Conservation (phyloP, 306 rosid genomes). For the Fagus crenata region DNA sequence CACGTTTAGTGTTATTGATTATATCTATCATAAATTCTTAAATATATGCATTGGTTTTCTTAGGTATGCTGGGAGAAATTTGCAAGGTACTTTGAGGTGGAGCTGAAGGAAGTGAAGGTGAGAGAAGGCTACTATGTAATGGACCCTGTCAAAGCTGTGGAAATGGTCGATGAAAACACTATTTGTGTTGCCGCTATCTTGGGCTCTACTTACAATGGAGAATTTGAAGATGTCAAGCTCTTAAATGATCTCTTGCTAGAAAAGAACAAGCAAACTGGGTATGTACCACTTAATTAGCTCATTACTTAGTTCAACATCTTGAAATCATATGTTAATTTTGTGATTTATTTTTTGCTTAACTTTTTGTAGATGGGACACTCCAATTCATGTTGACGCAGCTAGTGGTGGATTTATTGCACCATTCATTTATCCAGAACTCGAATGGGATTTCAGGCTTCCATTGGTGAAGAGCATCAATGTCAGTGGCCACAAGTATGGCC, state of each 20-base stretch:
- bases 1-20: too few species aligned
- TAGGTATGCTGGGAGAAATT: constrained; percentile 86
- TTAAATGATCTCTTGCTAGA: constrained; percentile 54
- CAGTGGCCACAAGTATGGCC: constrained; percentile 85
- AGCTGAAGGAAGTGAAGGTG: constrained; percentile 66
- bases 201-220: constrained; percentile 82
- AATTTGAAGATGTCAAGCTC: constrained; percentile 79
- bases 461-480: constrained; percentile 82
- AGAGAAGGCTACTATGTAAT: constrained; percentile 71
- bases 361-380: constrained; percentile 61
- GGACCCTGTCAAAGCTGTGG: constrained; percentile 76
- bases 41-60: not conserved
- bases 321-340: not conserved
- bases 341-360: not conserved
- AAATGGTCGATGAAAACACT: constrained; percentile 80
- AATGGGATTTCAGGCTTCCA: constrained; percentile 83
- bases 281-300: not conserved
- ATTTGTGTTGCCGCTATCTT: constrained; percentile 79
- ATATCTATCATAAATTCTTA: too few species aligned
- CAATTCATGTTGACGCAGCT: constrained; percentile 83
- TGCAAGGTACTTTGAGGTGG: constrained; percentile 75
- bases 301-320: not conserved
- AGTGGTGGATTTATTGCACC: constrained; percentile 89
- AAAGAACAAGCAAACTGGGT: constrained; percentile 66
- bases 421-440: constrained; percentile 69